Base-by-base conservation (phyloP, 805 yeast genomes). In the Kazachstania taianensis region DNA sequence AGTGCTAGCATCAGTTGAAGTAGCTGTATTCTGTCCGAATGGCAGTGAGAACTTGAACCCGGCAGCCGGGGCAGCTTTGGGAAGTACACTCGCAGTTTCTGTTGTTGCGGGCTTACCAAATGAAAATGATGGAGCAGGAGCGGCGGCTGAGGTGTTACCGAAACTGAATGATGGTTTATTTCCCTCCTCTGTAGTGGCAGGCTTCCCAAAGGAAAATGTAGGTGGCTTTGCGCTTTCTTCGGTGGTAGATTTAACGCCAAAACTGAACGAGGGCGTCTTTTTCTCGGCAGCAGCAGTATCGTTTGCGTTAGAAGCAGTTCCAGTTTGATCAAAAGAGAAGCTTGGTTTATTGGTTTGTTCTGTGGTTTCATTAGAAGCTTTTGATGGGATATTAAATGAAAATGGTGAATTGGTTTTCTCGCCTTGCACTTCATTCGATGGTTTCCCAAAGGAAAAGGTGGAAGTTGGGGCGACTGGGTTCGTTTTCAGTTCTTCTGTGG, bases 1-100 rank as follows among this genome's bases (percentile, higher is more conserved):
- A 13, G 50, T 30, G 9, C 45, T 40, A 2, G 43, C 33, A 2
- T 44, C 25, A 26, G 12, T 26, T 13, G 51, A 24, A 5, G 36
- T 35, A 12, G 48, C 29, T 4, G 41, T 17, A 14, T 45, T 50
- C 35, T 56, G 55, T 36, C 48, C 51, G 41, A 57, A 59, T 4
- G 64, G 64, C 25, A 57, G 35, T 7, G 50, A 42, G 33, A 57
- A 55, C 14, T 59, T 59, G 40, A 59, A 57, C 2, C 61, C 59
- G 22, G 52, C 53, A 2, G 61, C 41, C 20, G 62, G 55, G 20
- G 39, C 28, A 12, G 58, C 45, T n/a, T 44, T 35, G n/a, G n/a
- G n/a, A n/a, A n/a, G n/a, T n/a, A n/a, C n/a, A 2, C 46, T 13
- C 5, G 41, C 7, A n/a, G 38, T 28, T 7, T 38, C 13, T 6